These are phyloP conservation scores for Pythium aquatile DNA, from an alignment of 352 stramenopile species.

Conservation along the genomic window DNA sequence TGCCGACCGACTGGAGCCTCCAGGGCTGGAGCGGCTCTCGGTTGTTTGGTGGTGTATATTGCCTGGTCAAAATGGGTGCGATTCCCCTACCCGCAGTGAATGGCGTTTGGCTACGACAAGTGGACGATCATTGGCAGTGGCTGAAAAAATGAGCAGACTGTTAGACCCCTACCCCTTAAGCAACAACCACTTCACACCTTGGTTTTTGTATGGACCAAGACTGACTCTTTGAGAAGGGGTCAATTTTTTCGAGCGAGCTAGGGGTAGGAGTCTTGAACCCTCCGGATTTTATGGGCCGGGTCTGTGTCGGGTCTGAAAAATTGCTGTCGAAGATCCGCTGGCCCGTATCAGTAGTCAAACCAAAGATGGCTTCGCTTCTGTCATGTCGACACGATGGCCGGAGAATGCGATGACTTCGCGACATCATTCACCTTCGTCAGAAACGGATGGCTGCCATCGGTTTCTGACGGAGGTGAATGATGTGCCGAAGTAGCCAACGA, in stretches of 20 bases:
- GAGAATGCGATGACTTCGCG: background rate
- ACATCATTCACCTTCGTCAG: no score
- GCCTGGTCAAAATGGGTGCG: background rate
- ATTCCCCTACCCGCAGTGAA: constrained; percentile 6
- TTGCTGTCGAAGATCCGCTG: background rate
- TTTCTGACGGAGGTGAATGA: no score
- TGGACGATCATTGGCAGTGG: constrained; percentile 6
- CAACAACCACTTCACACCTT: background rate
- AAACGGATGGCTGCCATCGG: no score
- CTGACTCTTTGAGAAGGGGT: constrained; percentile 22
- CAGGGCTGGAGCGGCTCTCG: background rate
- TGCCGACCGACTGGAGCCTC: background rate
- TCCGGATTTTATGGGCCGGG: background rate
- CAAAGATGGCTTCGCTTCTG: background rate
- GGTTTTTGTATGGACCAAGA: constrained; percentile 4
- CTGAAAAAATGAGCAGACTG: background rate
- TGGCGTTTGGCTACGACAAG: constrained; percentile 25
- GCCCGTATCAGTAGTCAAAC: background rate
- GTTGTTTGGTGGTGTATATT: background rate
- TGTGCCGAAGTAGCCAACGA: no score
- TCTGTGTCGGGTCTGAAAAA: background rate
- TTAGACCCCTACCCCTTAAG: constrained; percentile 15
- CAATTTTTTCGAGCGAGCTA: background rate
- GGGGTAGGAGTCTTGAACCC: background rate
- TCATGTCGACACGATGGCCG: background rate